These are phyloP conservation scores for Chrysosporium keratinophilum DNA, from an alignment of 2,329 filamentous ascomycete species.

Conservation along the genomic window DNA sequence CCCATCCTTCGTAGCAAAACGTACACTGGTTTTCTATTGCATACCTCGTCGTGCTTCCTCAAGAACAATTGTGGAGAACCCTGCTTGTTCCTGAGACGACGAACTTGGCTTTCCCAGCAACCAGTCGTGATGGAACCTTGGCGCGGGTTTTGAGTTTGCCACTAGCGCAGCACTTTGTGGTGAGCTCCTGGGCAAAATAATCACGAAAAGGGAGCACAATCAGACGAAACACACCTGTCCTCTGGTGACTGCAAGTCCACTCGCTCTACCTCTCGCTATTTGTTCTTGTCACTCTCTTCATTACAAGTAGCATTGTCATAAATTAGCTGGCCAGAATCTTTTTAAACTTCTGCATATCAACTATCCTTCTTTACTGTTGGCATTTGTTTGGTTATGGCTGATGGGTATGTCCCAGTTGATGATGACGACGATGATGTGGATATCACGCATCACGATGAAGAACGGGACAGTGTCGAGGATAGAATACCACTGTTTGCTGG, in stretches of 20 bases:
- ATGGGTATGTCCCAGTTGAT: conserved; percentile 16
- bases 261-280: no score
- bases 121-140: neutral
- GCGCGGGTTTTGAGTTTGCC: neutral
- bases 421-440: conserved; percentile 14
- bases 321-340: neutral
- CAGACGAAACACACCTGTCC: neutral
- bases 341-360: neutral
- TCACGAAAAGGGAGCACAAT: neutral
- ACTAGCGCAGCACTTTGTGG: no score
- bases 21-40: no score
- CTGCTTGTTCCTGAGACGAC: no score
- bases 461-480: conserved; percentile 1
- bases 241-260: no score
- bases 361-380: neutral
- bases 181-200: neutral
- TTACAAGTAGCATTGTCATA: no score
- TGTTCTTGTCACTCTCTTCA: no score
- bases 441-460: neutral
- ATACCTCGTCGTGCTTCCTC: no score
- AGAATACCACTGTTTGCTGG: conserved; percentile 1
- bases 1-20: no score
- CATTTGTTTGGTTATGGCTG: conserved; percentile 10
- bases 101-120: neutral
- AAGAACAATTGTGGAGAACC: no score